These are phyloP conservation scores for Zygoascus sp. DNA, from an alignment of 1,139 yeast genomes.

Conservation along the genomic window DNA sequence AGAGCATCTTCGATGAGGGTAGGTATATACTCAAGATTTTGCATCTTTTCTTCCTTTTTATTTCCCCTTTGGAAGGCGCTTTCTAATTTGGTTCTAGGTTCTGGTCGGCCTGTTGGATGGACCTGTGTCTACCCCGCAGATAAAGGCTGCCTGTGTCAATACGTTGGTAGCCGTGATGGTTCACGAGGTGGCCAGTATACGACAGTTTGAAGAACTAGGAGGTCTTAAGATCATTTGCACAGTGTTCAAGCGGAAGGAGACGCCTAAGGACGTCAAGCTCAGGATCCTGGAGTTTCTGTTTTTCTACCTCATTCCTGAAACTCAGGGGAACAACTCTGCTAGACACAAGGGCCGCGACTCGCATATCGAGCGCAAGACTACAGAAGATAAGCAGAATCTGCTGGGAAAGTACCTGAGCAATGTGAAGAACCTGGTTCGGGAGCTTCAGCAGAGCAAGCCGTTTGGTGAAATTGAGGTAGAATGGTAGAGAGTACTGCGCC, in stretches of 20 bases:
- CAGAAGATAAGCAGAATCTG: conserved; percentile 49
- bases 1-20: conserved; percentile 34
- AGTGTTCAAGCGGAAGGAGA: conserved; percentile 37
- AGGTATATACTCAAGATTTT: conserved; percentile 10
- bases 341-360: not conserved
- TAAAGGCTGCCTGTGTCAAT: conserved; percentile 48
- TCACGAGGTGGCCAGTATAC: conserved; percentile 51
- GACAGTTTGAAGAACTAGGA: conserved; percentile 55
- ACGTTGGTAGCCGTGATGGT: conserved; percentile 59
- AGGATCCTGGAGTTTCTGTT: conserved; percentile 68
- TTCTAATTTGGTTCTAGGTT: conserved; percentile 16
- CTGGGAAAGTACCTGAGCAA: conserved; percentile 46
- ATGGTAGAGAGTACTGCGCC: too few species aligned
- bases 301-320: conserved; percentile 69
- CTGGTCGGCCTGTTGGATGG: conserved; percentile 21
- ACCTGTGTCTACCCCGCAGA: conserved; percentile 21
- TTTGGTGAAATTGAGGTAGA: conserved; percentile 46
- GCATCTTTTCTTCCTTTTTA: not conserved
- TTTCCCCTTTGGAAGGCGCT: too few species aligned
- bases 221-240: conserved; percentile 56
- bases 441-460: conserved; percentile 43
- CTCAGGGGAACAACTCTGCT: conserved; percentile 26
- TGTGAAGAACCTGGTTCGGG: conserved; percentile 45
- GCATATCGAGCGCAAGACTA: conserved; percentile 35
- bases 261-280: conserved; percentile 42